phyloP scores from a whole-genome alignment of 106 monocot species.

The Gastrodia elata region DNA sequence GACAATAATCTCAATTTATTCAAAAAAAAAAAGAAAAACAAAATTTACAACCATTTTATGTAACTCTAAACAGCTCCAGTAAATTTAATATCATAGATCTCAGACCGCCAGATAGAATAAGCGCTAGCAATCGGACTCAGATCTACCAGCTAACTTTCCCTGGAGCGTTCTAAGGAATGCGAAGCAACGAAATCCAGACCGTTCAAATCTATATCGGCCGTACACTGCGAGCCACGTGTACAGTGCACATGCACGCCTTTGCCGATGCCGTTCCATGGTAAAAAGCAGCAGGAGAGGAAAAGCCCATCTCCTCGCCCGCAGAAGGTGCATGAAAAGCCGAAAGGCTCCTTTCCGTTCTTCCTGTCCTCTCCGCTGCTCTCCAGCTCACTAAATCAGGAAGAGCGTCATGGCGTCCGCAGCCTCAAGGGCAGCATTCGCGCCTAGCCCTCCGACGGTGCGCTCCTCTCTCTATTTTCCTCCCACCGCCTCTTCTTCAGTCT shows the following conservation, averaged over 20 bases:
- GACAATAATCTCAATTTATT: too few relatives aligned
- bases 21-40: too few relatives aligned
- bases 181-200: background rate
- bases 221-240: background rate
- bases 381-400: background rate
- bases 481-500: background rate
- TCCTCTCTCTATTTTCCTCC: background rate
- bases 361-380: background rate
- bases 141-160: too few relatives aligned
- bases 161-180: background rate
- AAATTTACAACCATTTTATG: too few relatives aligned
- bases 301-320: background rate
- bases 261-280: background rate
- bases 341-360: background rate
- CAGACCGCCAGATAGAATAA: too few relatives aligned
- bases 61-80: too few relatives aligned
- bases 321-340: background rate
- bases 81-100: too few relatives aligned
- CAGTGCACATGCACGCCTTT: background rate
- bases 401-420: background rate
- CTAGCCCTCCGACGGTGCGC: constrained; percentile 23
- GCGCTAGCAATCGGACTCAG: too few relatives aligned
- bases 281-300: background rate
- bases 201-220: background rate
- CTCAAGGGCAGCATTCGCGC: background rate